These are phyloP conservation scores for Solanum medicagineum DNA, from an alignment of 257 asterid genomes.

Conservation along the genomic window DNA sequence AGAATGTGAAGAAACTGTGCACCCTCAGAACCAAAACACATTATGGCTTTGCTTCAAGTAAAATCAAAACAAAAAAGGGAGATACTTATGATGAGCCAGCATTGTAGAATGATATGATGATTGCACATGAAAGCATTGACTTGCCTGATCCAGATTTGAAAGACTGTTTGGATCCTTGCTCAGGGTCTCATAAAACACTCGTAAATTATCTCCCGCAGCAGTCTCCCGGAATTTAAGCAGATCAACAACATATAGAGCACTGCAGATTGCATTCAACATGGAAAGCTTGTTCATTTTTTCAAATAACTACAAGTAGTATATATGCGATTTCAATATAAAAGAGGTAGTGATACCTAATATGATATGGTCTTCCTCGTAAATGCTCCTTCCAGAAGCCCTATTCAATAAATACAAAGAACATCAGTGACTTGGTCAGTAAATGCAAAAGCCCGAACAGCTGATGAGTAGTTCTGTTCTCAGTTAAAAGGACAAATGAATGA, in stretches of 20 bases:
- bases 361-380: constrained; percentile 92
- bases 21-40: neutral
- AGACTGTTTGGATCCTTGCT: constrained; percentile 99
- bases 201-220: constrained; percentile 93
- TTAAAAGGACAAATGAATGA: neutral
- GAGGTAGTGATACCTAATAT: constrained; percentile 50
- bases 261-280: constrained; percentile 24
- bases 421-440: neutral
- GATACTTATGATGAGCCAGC: neutral
- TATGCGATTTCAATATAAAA: neutral
- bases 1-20: neutral
- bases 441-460: neutral
- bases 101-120: neutral
- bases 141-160: constrained; percentile 94
- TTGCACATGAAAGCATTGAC: constrained; percentile 5
- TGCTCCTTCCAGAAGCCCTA: constrained; percentile 99
- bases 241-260: constrained; percentile 94
- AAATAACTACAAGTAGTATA: neutral
- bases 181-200: constrained; percentile 88
- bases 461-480: neutral
- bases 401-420: constrained; percentile 10
- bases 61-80: neutral
- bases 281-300: constrained; percentile 3
- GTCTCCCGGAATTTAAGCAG: constrained; percentile 91
- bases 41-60: neutral